A percentile compares a stretch with the other conserved stretches of the same genome.
Conservation (phyloP, 768 basidiomycete species). For the Ephemerocybe angulata region DNA sequence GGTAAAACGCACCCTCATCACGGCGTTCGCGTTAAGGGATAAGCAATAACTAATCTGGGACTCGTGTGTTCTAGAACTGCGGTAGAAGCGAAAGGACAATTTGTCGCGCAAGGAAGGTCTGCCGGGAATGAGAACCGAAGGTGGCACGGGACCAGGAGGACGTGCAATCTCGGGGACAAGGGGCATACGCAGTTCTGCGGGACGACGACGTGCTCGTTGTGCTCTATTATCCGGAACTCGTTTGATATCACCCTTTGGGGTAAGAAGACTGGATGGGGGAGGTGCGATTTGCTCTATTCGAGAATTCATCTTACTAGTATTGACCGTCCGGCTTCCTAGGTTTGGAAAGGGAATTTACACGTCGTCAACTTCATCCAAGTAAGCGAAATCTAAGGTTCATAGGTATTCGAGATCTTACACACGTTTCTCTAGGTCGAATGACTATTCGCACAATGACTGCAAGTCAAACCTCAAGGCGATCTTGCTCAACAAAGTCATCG, state of each 20-base stretch:
- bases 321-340: conserved; percentile 26
- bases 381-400: conserved; percentile 13
- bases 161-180: conserved; percentile 62
- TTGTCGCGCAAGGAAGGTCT: conserved; percentile 48
- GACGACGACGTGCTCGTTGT: conserved; percentile 57
- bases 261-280: conserved; percentile 71
- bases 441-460: conserved; percentile 61
- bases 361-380: conserved; percentile 77
- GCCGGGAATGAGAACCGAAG: conserved; percentile 70
- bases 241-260: conserved; percentile 62
- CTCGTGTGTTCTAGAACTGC: conserved; percentile 32
- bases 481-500: conserved; percentile 70
- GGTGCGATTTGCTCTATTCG: conserved; percentile 31
- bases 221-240: conserved; percentile 60
- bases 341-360: conserved; percentile 73
- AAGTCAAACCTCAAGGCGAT: conserved; percentile 58
- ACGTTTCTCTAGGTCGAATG: conserved; percentile 47
- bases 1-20: conserved; percentile 32
- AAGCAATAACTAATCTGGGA: not conserved
- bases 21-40: not conserved
- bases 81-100: conserved; percentile 61
- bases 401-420: not conserved
- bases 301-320: not conserved
- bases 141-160: conserved; percentile 70
- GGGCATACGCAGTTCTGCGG: conserved; percentile 54